Conservation (phyloP, 768 basidiomycete genomes). For the Boletus tylopilopsis region DNA sequence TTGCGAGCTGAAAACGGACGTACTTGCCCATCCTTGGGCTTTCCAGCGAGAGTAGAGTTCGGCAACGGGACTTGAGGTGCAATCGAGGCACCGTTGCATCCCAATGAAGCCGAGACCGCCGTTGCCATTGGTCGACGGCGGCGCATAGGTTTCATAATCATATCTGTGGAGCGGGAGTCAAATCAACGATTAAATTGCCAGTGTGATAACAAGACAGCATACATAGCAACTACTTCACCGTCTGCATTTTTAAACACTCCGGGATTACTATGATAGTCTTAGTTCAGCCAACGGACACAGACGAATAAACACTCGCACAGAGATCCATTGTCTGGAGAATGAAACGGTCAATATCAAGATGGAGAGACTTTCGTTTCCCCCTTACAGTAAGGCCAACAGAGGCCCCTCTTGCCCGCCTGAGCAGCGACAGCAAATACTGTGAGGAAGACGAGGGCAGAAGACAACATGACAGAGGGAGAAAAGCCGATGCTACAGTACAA, state of each 20-base stretch:
- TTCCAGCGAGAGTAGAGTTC: constrained; percentile 31
- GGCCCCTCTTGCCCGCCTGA: constrained; percentile 37
- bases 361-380: background rate
- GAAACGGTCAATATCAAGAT: background rate
- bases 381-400: constrained; percentile 37
- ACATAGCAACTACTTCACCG: constrained; percentile 35
- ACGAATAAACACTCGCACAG: constrained; percentile 22
- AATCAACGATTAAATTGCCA: background rate
- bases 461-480: constrained; percentile 14
- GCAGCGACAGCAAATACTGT: constrained; percentile 14
- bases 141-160: constrained; percentile 36
- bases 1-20: background rate
- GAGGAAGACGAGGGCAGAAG: constrained; percentile 15
- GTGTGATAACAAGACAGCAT: constrained; percentile 1
- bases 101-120: constrained; percentile 38
- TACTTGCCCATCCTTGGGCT: constrained; percentile 31
- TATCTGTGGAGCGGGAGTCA: constrained; percentile 23
- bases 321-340: constrained; percentile 22
- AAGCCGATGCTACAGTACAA: background rate
- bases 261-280: constrained; percentile 20
- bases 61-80: constrained; percentile 34
- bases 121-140: constrained; percentile 33
- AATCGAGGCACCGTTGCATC: constrained; percentile 38
- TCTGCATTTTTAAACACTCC: constrained; percentile 32
- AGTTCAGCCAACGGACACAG: background rate